These are phyloP conservation scores for Thermomyces lanuginosus DNA, from an alignment of 2,329 filamentous ascomycete genomes.

Conservation along the genomic window DNA sequence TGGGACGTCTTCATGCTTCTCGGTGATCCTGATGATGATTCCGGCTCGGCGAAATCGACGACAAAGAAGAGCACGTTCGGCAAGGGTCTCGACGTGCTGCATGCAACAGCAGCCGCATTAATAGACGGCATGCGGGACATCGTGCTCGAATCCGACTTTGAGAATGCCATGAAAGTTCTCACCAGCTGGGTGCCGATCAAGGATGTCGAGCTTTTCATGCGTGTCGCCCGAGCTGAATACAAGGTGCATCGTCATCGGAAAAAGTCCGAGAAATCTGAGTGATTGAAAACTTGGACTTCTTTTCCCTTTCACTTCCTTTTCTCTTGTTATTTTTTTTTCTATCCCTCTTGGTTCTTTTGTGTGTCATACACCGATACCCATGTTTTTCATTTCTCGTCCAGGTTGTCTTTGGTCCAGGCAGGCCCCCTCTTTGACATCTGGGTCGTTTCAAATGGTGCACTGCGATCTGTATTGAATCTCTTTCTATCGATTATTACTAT, in stretches of 20 bases:
- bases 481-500: too few relatives aligned
- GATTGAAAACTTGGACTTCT: background rate
- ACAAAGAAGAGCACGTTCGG: slow-evolving; percentile 28
- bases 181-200: slow-evolving; percentile 89
- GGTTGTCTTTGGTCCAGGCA: too few relatives aligned
- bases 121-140: slow-evolving; percentile 83
- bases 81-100: slow-evolving; percentile 66
- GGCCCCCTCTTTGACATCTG: too few relatives aligned
- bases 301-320: background rate
- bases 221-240: slow-evolving; percentile 74
- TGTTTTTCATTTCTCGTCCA: too few relatives aligned
- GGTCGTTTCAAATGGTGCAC: too few relatives aligned
- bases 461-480: too few relatives aligned
- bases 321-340: background rate
- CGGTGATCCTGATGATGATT: slow-evolving; percentile 53
- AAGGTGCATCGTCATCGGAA: slow-evolving; percentile 44
- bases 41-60: slow-evolving; percentile 6
- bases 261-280: slow-evolving; percentile 9
- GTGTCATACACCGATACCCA: too few relatives aligned
- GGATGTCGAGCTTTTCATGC: slow-evolving; percentile 87
- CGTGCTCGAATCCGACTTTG: slow-evolving; percentile 82
- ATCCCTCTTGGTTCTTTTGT: background rate
- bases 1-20: slow-evolving; percentile 98
- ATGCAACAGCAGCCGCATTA: slow-evolving; percentile 75
- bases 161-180: slow-evolving; percentile 93